Evolutionary conservation across 495 filamentous ascomycete genomes (phyloP).

Genomic region (Penicillium atrosanguineum): DNA sequence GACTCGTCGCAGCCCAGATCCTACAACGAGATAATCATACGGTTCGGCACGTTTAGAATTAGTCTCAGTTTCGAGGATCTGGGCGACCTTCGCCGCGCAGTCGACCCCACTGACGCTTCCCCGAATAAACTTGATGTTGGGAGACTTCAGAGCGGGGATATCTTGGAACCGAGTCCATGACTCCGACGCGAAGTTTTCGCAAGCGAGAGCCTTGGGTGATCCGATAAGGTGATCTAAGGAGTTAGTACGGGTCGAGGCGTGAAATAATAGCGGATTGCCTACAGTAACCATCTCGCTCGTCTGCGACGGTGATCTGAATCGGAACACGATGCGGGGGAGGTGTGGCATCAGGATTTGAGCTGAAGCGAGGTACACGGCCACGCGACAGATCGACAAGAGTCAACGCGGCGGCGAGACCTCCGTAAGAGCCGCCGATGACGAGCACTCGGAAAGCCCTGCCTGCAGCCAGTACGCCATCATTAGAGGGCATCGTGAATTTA

Average conservation of each 20-base stretch:
- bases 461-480: constrained; percentile 23
- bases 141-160: constrained; percentile 54
- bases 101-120: constrained; percentile 57
- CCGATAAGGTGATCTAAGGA: constrained; percentile 59
- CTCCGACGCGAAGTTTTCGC: constrained; percentile 50
- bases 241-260: not conserved
- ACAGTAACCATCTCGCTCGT: constrained; percentile 73
- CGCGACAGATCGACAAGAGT: constrained; percentile 59
- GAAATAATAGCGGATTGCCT: constrained; percentile 13
- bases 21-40: constrained; percentile 66
- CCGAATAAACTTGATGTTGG: constrained; percentile 52
- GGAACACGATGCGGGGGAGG: constrained; percentile 38
- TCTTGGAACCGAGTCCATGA: constrained; percentile 62
- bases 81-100: constrained; percentile 46
- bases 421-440: constrained; percentile 65
- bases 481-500: constrained; percentile 28
- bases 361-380: constrained; percentile 40
- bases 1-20: constrained; percentile 57
- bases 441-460: constrained; percentile 39
- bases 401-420: constrained; percentile 57
- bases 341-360: constrained; percentile 23
- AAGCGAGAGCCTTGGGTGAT: constrained; percentile 58
- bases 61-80: constrained; percentile 34
- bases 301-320: constrained; percentile 63
- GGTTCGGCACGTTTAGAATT: constrained; percentile 25